A percentile compares a stretch with the other conserved stretches of the same genome.
These are phyloP conservation scores for Boletus pseudopeckii DNA, from an alignment of 768 basidiomycete species.

Conservation along the genomic window DNA sequence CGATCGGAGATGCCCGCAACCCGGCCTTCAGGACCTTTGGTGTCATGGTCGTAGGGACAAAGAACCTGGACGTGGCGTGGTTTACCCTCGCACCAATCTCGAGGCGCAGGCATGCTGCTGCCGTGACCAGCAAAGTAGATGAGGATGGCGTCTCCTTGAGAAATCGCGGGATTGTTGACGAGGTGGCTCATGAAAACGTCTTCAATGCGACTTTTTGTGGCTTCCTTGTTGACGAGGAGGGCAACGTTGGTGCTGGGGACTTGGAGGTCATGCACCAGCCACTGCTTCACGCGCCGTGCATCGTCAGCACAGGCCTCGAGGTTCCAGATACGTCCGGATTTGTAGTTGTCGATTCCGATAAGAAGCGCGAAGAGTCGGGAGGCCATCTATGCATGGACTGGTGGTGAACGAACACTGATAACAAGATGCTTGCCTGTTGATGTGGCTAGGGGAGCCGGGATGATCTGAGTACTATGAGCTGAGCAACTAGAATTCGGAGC, in stretches of 20 bases:
- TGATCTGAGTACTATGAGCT: constrained; percentile 11
- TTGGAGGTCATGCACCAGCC: constrained; percentile 53
- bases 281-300: constrained; percentile 54
- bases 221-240: constrained; percentile 53
- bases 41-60: constrained; percentile 66
- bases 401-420: constrained; percentile 1
- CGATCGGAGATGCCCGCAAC: constrained; percentile 66
- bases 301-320: constrained; percentile 65
- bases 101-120: constrained; percentile 52
- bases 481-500: neutral
- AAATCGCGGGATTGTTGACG: constrained; percentile 57
- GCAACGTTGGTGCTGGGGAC: constrained; percentile 59
- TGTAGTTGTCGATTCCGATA: constrained; percentile 68
- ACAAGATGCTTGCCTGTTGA: constrained; percentile 9
- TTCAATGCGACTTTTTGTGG: constrained; percentile 61
- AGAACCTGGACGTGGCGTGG: constrained; percentile 50
- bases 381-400: constrained; percentile 32
- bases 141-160: constrained; percentile 59
- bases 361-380: constrained; percentile 60
- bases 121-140: constrained; percentile 78
- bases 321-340: constrained; percentile 62
- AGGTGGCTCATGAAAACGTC: constrained; percentile 59
- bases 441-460: neutral
- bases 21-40: constrained; percentile 42
- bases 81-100: constrained; percentile 53